A percentile compares a stretch with the other conserved stretches of the same genome.
phyloP scores from a whole-genome alignment of 1,139 yeast species.

The Taphrina wiesneri region DNA sequence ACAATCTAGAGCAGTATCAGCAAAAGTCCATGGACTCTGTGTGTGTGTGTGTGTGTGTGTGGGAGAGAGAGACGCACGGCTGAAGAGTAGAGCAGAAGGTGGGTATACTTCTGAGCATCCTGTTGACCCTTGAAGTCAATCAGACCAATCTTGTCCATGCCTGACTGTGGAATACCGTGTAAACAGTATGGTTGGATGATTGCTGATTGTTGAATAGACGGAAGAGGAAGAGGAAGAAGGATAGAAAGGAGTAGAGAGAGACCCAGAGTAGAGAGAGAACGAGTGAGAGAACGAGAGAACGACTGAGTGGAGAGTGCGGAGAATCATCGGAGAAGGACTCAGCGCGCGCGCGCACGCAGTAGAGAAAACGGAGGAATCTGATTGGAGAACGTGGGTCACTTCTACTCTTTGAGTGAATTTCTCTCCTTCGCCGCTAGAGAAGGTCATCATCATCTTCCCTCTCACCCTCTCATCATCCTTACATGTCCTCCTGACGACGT shows the following conservation, averaged over 20 bases:
- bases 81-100: conserved; percentile 15
- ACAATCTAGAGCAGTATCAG: background rate
- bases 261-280: background rate
- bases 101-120: background rate
- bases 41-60: background rate
- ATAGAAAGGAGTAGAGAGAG: too few relatives aligned
- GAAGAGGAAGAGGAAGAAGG: background rate
- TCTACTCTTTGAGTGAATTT: background rate
- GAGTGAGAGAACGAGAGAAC: background rate
- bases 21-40: background rate
- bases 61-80: background rate
- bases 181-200: too few relatives aligned
- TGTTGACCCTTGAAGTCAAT: conserved; percentile 27
- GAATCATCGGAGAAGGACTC: background rate
- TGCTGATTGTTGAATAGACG: too few relatives aligned
- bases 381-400: background rate
- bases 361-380: background rate
- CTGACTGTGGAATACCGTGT: background rate
- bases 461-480: background rate
- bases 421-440: too few relatives aligned
- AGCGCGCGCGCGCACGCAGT: background rate
- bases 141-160: conserved; percentile 27
- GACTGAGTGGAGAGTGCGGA: background rate
- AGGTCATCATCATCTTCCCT: background rate
- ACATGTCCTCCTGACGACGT: background rate